These are phyloP conservation scores for Podospora tetraspora DNA, from an alignment of 495 filamentous ascomycete species.

Conservation along the genomic window DNA sequence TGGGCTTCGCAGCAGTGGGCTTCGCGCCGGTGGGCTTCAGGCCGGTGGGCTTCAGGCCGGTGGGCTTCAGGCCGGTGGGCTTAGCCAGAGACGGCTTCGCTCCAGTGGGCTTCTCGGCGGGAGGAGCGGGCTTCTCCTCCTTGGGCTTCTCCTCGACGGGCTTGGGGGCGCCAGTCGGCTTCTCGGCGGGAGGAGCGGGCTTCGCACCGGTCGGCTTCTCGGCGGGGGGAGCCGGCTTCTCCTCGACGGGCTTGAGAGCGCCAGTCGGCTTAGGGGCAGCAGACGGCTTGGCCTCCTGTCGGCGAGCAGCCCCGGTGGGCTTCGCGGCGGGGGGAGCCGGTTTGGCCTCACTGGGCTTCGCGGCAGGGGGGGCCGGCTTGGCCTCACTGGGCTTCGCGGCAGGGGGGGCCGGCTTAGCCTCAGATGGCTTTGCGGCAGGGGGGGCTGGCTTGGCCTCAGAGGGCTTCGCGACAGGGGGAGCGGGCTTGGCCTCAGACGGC, in stretches of 20 bases:
- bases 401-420: too few relatives aligned
- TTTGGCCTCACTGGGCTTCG: too few relatives aligned
- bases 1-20: not conserved
- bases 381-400: too few relatives aligned
- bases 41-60: too few relatives aligned
- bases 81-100: not conserved
- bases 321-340: not conserved
- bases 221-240: too few relatives aligned
- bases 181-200: not conserved
- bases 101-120: not conserved
- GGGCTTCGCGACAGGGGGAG: not conserved
- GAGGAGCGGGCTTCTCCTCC: too few relatives aligned
- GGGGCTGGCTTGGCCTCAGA: not conserved
- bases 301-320: not conserved
- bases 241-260: not conserved
- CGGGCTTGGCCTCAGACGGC: not conserved
- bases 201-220: not conserved
- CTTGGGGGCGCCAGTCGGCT: not conserved
- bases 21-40: not conserved
- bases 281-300: not conserved
- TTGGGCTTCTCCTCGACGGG: not conserved
- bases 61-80: not conserved
- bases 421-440: too few relatives aligned
- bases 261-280: too few relatives aligned
- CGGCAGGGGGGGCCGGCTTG: too few relatives aligned